A percentile compares a stretch with the other conserved stretches of the same genome.
Conservation (phyloP, 2,329 filamentous ascomycete species). For the Lecanosticta acicola region DNA sequence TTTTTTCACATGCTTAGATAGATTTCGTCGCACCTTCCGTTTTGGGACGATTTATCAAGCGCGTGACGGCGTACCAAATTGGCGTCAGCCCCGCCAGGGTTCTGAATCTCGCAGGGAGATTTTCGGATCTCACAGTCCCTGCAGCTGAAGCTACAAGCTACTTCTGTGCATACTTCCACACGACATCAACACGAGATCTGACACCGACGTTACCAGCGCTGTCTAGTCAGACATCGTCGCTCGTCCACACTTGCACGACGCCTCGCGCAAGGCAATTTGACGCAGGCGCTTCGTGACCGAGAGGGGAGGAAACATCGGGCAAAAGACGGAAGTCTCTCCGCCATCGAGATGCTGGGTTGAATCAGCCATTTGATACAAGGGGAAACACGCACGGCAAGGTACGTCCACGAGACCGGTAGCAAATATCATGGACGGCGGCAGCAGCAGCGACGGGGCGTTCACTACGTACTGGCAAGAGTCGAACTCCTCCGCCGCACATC, state of each 20-base stretch:
- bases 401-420: background rate
- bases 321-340: background rate
- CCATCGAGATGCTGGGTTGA: background rate
- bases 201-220: background rate
- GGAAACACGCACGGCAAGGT: background rate
- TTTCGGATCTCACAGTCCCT: background rate
- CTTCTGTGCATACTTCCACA: too few species aligned
- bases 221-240: too few species aligned
- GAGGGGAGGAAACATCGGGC: background rate
- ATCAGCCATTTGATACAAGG: background rate
- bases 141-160: background rate
- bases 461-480: conserved; percentile 19
- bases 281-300: background rate
- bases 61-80: background rate
- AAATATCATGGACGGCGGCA: conserved; percentile 11
- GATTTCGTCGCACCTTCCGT: too few species aligned
- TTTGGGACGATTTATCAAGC: too few species aligned
- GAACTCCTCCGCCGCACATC: conserved; percentile 20
- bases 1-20: too few species aligned
- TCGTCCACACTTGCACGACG: too few species aligned
- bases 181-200: background rate
- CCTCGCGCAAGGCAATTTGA: too few species aligned
- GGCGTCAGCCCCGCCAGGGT: background rate
- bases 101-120: background rate
- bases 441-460: conserved; percentile 14